A percentile compares a stretch with the other conserved stretches of the same genome.
Conservation (phyloP, 2,329 filamentous ascomycete genomes). For the Dactylellina leptospora region DNA sequence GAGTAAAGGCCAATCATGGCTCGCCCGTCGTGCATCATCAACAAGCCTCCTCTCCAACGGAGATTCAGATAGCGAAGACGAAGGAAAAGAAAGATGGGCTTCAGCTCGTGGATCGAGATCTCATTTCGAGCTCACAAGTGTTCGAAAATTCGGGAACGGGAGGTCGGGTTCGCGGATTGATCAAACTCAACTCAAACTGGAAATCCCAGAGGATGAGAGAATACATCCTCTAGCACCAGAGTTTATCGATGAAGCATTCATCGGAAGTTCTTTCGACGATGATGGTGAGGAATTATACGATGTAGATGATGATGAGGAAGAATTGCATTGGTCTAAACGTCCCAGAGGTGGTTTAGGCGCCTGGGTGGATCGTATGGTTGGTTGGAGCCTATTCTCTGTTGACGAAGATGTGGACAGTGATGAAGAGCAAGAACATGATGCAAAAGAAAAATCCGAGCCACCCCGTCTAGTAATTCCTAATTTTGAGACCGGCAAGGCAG, state of each 20-base stretch:
- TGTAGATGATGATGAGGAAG: slow-evolving; percentile 58
- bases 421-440: slow-evolving; percentile 55
- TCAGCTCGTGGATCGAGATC: slow-evolving; percentile 11
- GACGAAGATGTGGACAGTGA: slow-evolving; percentile 51
- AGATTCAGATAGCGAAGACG: slow-evolving; percentile 64
- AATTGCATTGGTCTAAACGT: slow-evolving; percentile 54
- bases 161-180: too few relatives aligned
- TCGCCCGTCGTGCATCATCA: slow-evolving; percentile 72
- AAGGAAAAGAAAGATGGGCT: slow-evolving; percentile 49
- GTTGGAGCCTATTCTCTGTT: slow-evolving; percentile 47
- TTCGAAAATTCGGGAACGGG: too few relatives aligned
- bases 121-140: slow-evolving; percentile 16
- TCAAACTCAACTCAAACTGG: slow-evolving; percentile 65
- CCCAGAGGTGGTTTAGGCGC: slow-evolving; percentile 55
- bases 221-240: slow-evolving; percentile 62
- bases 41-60: slow-evolving; percentile 69
- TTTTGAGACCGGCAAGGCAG: slow-evolving; percentile 53
- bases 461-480: slow-evolving; percentile 30
- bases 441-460: slow-evolving; percentile 37
- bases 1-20: slow-evolving; percentile 74
- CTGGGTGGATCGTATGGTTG: slow-evolving; percentile 53
- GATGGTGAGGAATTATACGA: slow-evolving; percentile 59
- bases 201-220: slow-evolving; percentile 66
- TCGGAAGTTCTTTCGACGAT: slow-evolving; percentile 61
- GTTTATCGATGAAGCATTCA: slow-evolving; percentile 65